Percentiles rank a stretch among this genome's conserved stretches.
These are phyloP conservation scores for Trypanosoma platydactyli DNA, from an alignment of 208 protist species.

Conservation along the genomic window DNA sequence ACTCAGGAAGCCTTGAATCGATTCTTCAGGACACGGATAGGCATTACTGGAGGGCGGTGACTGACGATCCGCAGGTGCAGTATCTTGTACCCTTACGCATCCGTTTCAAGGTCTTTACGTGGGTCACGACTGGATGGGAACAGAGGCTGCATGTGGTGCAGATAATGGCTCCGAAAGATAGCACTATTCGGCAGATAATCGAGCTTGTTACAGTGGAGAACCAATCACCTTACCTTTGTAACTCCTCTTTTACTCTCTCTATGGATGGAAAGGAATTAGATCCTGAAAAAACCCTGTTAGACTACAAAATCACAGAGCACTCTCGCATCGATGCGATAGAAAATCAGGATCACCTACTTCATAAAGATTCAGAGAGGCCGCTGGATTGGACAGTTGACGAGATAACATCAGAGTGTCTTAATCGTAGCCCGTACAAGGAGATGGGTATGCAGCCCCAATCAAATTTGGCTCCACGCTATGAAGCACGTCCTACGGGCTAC, in stretches of 20 bases:
- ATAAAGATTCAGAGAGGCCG: slow-evolving; percentile 47
- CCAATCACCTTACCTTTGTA: slow-evolving; percentile 81
- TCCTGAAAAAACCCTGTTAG: slow-evolving; percentile 36
- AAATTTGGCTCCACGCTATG: slow-evolving; percentile 80
- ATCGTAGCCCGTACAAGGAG: slow-evolving; percentile 79
- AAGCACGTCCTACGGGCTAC: slow-evolving; percentile 71
- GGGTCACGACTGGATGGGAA: slow-evolving; percentile 84
- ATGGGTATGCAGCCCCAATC: slow-evolving; percentile 77
- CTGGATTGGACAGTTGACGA: slow-evolving; percentile 89
- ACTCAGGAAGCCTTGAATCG: slow-evolving; percentile 65
- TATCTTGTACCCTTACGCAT: slow-evolving; percentile 71
- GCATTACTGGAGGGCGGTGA: slow-evolving; percentile 86
- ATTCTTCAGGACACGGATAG: slow-evolving; percentile 80
- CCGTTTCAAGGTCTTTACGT: slow-evolving; percentile 76
- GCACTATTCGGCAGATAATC: slow-evolving; percentile 67
- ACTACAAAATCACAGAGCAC: slow-evolving; percentile 65
- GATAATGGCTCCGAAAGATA: slow-evolving; percentile 64
- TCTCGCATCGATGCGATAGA: slow-evolving; percentile 77
- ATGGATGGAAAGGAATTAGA: slow-evolving; percentile 78
- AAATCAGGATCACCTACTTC: slow-evolving; percentile 63
- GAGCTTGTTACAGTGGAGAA: slow-evolving; percentile 77
- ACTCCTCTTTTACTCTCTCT: slow-evolving; percentile 54
- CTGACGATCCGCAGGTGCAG: slow-evolving; percentile 80
- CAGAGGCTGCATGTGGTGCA: slow-evolving; percentile 75
- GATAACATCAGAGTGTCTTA: slow-evolving; percentile 51